A percentile compares a stretch with the other conserved stretches of the same genome.
phyloP scores from a whole-genome alignment of 176 grass and related monocot species.

The Oryza coarctata region DNA sequence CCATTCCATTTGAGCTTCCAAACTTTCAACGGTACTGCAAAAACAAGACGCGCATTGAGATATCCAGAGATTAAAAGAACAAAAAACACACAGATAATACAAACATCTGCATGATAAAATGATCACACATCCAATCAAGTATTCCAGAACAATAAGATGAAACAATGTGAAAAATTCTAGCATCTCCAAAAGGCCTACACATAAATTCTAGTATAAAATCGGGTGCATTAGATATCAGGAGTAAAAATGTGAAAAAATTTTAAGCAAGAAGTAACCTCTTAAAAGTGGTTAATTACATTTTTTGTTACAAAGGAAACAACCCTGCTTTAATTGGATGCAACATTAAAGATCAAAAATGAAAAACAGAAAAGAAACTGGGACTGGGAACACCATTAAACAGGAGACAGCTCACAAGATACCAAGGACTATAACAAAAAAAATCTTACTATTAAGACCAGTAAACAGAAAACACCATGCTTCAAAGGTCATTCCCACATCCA shows the following conservation, averaged over 20 bases:
- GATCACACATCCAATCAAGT: background rate
- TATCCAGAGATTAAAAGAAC: background rate
- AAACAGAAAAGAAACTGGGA: too few relatives aligned
- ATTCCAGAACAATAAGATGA: background rate
- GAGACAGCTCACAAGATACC: background rate
- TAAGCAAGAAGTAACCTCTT: background rate
- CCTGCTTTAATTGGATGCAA: too few relatives aligned
- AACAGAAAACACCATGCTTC: background rate
- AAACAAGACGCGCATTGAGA: background rate
- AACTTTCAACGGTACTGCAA: constrained; percentile 46
- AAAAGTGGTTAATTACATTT: background rate
- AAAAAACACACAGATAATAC: background rate
- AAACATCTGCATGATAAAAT: background rate
- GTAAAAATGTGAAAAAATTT: background rate
- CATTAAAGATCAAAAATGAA: too few relatives aligned
- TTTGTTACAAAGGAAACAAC: background rate
- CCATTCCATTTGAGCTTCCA: background rate
- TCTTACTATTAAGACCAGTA: background rate
- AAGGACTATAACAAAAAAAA: background rate
- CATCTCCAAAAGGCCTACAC: background rate
- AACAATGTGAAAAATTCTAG: background rate
- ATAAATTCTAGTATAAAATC: background rate
- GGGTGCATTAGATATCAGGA: background rate
- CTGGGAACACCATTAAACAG: background rate
- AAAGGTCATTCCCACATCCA: background rate